These are phyloP conservation scores for Rutstroemia sp. DNA, from an alignment of 2,329 filamentous ascomycete species.

Conservation along the genomic window DNA sequence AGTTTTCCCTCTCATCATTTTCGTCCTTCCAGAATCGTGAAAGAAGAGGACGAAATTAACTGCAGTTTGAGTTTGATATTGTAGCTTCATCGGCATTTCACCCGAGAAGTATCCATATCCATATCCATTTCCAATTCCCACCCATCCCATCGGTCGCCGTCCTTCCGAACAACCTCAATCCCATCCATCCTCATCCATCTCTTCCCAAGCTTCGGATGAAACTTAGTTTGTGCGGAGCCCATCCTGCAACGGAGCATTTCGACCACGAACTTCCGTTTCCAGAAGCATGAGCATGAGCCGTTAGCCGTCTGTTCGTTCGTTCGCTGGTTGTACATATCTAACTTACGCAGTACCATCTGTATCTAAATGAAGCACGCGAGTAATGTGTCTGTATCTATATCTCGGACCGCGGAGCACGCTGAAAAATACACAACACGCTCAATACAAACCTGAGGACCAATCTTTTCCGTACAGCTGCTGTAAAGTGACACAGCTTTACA, in stretches of 20 bases:
- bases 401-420: neutral
- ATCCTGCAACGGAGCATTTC: neutral
- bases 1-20: too few species aligned
- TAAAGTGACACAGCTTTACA: neutral
- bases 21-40: too few species aligned
- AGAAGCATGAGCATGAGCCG: neutral
- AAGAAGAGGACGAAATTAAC: too few species aligned
- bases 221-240: neutral
- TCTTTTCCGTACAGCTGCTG: neutral
- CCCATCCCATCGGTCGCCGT: neutral
- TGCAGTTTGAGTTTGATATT: too few species aligned
- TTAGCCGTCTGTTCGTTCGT: too few species aligned
- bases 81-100: too few species aligned
- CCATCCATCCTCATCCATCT: neutral
- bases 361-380: neutral
- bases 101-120: too few species aligned
- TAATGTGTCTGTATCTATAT: neutral
- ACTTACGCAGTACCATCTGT: too few species aligned
- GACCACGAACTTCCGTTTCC: neutral
- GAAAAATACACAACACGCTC: neutral
- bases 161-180: neutral
- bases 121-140: too few species aligned
- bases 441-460: neutral
- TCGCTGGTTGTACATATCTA: too few species aligned
- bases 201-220: neutral